phyloP scores from a whole-genome alignment of 768 basidiomycete species.

The Panaeolus cyanescens region DNA sequence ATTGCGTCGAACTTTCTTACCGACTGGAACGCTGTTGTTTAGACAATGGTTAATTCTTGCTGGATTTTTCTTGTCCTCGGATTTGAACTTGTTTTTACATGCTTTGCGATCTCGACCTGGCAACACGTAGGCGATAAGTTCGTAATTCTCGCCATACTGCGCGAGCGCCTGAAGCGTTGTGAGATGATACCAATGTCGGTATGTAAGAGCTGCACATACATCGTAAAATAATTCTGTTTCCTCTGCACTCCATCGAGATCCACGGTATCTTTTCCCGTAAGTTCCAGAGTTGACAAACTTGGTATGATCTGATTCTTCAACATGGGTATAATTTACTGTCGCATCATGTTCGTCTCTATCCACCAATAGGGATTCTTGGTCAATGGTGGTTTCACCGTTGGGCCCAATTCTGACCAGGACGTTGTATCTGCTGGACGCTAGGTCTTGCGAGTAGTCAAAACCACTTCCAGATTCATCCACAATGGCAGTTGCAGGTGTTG shows the following conservation, averaged over 20 bases:
- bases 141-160: slow-evolving; percentile 92
- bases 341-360: slow-evolving; percentile 73
- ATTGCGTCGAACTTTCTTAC: slow-evolving; percentile 35
- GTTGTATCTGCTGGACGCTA: slow-evolving; percentile 73
- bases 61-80: slow-evolving; percentile 82
- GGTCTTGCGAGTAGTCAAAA: slow-evolving; percentile 69
- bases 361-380: slow-evolving; percentile 82
- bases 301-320: slow-evolving; percentile 80
- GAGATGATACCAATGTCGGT: slow-evolving; percentile 8
- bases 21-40: slow-evolving; percentile 75
- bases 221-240: slow-evolving; percentile 90
- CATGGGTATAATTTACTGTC: slow-evolving; percentile 71
- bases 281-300: slow-evolving; percentile 86
- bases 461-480: slow-evolving; percentile 54
- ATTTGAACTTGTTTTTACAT: slow-evolving; percentile 92
- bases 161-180: slow-evolving; percentile 66
- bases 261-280: slow-evolving; percentile 79
- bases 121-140: slow-evolving; percentile 84
- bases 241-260: slow-evolving; percentile 85
- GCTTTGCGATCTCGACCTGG: slow-evolving; percentile 86
- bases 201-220: slow-evolving; percentile 42
- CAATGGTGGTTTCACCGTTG: slow-evolving; percentile 84
- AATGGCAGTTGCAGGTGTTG: slow-evolving; percentile 18
- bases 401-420: slow-evolving; percentile 88
- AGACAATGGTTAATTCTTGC: slow-evolving; percentile 75